Evolutionary conservation across 1,139 yeast species (phyloP).

Genomic region (Yamadazyma kanchanaburiensis): DNA sequence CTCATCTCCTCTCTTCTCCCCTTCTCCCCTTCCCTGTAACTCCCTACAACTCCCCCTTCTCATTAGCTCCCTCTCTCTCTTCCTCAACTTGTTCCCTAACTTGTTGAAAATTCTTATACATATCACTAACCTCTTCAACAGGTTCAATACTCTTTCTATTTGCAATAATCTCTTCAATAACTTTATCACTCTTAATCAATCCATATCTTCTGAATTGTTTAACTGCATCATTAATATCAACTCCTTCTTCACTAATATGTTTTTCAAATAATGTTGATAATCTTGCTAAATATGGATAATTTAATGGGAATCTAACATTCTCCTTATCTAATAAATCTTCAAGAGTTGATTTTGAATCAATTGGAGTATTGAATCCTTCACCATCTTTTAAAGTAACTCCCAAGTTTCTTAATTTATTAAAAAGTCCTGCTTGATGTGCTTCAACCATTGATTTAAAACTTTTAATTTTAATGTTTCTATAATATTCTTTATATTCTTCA

Average conservation of each 20-base stretch:
- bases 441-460: slow-evolving; percentile 74
- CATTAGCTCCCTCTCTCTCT: neutral
- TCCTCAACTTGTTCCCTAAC: neutral
- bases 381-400: slow-evolving; percentile 66
- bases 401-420: slow-evolving; percentile 55
- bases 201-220: slow-evolving; percentile 64
- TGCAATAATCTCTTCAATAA: slow-evolving; percentile 35
- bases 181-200: slow-evolving; percentile 46
- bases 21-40: too few relatives aligned
- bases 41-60: too few relatives aligned
- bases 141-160: slow-evolving; percentile 28
- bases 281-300: slow-evolving; percentile 51
- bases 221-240: slow-evolving; percentile 35
- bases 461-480: slow-evolving; percentile 62
- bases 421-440: slow-evolving; percentile 73
- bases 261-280: slow-evolving; percentile 46
- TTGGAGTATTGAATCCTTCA: slow-evolving; percentile 78
- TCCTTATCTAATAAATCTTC: slow-evolving; percentile 24
- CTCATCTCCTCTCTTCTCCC: too few relatives aligned
- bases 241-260: slow-evolving; percentile 28
- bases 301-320: slow-evolving; percentile 40
- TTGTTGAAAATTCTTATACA: slow-evolving; percentile 1
- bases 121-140: neutral
- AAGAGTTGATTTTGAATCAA: slow-evolving; percentile 26
- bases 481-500: slow-evolving; percentile 69